Conservation (phyloP, 371 early-diverging fungal genomes). For the Thermomucor indicae-seudaticae region DNA sequence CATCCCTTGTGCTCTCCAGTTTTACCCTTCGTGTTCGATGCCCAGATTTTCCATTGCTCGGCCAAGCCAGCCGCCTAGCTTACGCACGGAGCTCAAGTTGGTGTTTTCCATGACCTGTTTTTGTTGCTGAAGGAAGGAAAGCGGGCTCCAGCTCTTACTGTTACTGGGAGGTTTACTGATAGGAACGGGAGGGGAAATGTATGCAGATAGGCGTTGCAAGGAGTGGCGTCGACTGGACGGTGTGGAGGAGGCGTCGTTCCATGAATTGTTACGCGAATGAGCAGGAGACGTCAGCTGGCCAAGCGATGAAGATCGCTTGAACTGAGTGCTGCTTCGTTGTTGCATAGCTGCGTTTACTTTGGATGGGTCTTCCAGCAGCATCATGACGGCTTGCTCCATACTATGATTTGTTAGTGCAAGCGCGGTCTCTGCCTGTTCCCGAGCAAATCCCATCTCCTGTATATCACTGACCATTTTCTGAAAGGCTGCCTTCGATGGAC, state of each 20-base stretch:
- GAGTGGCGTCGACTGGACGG: constrained; percentile 19
- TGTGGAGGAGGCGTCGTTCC: constrained; percentile 2
- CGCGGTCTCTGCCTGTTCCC: constrained; percentile 62
- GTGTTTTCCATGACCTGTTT: constrained; percentile 56
- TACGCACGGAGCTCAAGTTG: constrained; percentile 56
- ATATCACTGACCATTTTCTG: constrained; percentile 45
- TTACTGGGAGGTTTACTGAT: background rate
- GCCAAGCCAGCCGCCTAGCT: constrained; percentile 64
- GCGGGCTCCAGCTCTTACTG: constrained; percentile 51
- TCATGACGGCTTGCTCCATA: constrained; percentile 56
- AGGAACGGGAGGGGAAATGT: too few species aligned
- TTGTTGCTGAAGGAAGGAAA: constrained; percentile 66
- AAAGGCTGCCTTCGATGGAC: constrained; percentile 20
- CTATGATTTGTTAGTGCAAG: constrained; percentile 50
- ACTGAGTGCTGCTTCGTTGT: constrained; percentile 9
- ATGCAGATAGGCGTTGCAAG: constrained; percentile 12
- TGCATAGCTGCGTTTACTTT: constrained; percentile 41
- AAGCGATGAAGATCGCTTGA: constrained; percentile 24
- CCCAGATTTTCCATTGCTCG: constrained; percentile 73
- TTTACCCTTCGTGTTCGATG: constrained; percentile 46
- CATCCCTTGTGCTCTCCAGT: background rate
- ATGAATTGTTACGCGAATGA: constrained; percentile 22
- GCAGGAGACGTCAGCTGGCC: constrained; percentile 18
- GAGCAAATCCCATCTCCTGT: constrained; percentile 69
- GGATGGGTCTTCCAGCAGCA: constrained; percentile 58